phyloP scores from a whole-genome alignment of 108 stramenopile species.

The Pseudonitzschia multiseries region DNA sequence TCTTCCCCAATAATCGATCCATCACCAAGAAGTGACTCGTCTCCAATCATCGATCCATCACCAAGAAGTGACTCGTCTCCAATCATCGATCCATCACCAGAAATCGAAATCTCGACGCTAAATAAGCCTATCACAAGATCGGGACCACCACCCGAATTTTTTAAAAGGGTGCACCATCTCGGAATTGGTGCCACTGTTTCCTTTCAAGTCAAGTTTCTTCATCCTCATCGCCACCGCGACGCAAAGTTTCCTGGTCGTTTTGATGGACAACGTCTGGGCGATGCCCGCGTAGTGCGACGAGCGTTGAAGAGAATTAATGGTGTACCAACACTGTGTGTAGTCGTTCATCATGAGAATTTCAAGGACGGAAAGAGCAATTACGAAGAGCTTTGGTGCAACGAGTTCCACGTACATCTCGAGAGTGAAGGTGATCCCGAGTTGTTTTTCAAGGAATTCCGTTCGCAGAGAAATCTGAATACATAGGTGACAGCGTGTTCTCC shows the following conservation, averaged over 20 bases:
- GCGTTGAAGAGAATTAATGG: constrained; percentile 7
- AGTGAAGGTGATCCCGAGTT: constrained; percentile 1
- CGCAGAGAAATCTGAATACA: too few species aligned
- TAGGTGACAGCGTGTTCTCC: too few species aligned
- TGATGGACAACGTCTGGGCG: not conserved
- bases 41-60: too few species aligned
- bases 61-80: too few species aligned
- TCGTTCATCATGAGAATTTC: constrained; percentile 10
- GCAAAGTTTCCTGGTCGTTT: not conserved
- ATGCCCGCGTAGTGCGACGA: constrained; percentile 1
- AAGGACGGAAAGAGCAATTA: not conserved
- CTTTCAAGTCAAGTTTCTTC: constrained; percentile 12
- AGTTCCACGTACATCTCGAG: not conserved
- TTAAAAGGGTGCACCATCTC: too few species aligned
- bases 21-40: too few species aligned
- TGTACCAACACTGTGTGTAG: constrained; percentile 2
- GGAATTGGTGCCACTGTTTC: constrained; percentile 17
- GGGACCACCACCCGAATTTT: too few species aligned
- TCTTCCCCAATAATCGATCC: too few species aligned
- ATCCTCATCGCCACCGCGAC: constrained; percentile 3
- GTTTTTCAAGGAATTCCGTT: not conserved
- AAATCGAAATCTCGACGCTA: too few species aligned
- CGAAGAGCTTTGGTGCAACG: constrained; percentile 1
- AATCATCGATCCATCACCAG: too few species aligned
- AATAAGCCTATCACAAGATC: too few species aligned